phyloP scores from a whole-genome alignment of 2,329 filamentous ascomycete species.

The Aspergillus fumigatiaffinis region DNA sequence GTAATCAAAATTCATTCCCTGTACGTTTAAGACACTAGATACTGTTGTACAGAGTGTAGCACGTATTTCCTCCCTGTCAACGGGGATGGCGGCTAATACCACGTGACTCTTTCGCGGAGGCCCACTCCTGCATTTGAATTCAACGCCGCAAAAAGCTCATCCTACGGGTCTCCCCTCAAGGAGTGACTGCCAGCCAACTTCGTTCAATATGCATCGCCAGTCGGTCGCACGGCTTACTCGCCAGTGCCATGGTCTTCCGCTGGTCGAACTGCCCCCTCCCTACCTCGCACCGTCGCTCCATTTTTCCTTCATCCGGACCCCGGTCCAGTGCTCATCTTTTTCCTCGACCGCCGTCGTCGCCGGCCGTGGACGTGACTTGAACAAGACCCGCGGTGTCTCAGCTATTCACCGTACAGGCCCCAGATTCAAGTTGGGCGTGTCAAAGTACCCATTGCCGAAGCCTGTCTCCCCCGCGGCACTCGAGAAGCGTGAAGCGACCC shows the following conservation, averaged over 20 bases:
- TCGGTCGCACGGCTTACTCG: slow-evolving; percentile 30
- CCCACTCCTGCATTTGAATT: neutral
- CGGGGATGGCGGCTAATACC: neutral
- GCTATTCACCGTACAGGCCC: slow-evolving; percentile 73
- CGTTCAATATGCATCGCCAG: slow-evolving; percentile 34
- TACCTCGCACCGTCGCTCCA: slow-evolving; percentile 43
- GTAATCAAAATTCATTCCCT: neutral
- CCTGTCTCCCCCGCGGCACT: slow-evolving; percentile 59
- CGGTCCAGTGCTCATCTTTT: slow-evolving; percentile 41
- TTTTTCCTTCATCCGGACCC: slow-evolving; percentile 30
- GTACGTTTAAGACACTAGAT: neutral
- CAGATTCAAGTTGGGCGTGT: slow-evolving; percentile 69
- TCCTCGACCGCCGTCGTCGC: slow-evolving; percentile 51
- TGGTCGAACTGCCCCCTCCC: slow-evolving; percentile 40
- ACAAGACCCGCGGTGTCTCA: slow-evolving; percentile 75
- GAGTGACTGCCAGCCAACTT: slow-evolving; percentile 7
- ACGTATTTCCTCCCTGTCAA: neutral
- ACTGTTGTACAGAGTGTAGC: neutral
- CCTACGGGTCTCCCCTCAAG: slow-evolving; percentile 6
- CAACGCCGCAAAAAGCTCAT: slow-evolving; percentile 19
- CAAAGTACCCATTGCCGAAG: slow-evolving; percentile 66
- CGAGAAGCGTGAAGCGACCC: slow-evolving; percentile 51
- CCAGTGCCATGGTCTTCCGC: slow-evolving; percentile 28
- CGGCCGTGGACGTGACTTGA: slow-evolving; percentile 65
- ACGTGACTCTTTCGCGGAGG: neutral